Conservation (phyloP, 257 asterid genomes). For the Solanum lycopersicoides region DNA sequence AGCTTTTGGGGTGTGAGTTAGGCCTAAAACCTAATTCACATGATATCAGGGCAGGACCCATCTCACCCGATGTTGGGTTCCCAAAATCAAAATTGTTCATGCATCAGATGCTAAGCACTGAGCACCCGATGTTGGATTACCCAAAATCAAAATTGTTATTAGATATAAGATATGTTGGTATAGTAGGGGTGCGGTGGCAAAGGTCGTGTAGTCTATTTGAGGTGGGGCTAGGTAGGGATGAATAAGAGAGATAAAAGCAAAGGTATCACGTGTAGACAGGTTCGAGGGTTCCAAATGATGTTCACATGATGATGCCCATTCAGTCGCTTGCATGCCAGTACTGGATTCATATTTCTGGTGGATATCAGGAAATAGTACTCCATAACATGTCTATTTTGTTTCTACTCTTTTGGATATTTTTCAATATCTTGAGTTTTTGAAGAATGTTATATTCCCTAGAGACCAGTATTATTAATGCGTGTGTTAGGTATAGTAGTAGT, state of each 20-base stretch:
- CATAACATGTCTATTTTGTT: conserved; percentile 20
- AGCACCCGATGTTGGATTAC: too few relatives aligned
- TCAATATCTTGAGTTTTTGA: background rate
- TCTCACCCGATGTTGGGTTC: too few relatives aligned
- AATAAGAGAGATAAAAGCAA: background rate
- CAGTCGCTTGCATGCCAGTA: conserved; percentile 59
- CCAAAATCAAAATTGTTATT: too few relatives aligned
- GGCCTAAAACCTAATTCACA: too few relatives aligned
- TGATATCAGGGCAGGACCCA: too few relatives aligned
- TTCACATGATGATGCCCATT: conserved; percentile 29
- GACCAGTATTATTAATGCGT: background rate
- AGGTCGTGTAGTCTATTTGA: conserved; percentile 18
- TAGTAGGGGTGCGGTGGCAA: background rate
- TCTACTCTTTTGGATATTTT: background rate
- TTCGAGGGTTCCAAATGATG: background rate
- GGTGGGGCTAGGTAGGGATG: background rate
- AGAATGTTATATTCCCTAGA: conserved; percentile 6
- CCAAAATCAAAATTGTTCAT: too few relatives aligned
- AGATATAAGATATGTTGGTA: background rate
- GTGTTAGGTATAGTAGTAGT: background rate
- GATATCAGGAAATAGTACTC: conserved; percentile 11
- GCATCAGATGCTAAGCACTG: too few relatives aligned
- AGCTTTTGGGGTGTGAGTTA: too few relatives aligned
- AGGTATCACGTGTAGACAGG: conserved; percentile 29
- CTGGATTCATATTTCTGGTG: conserved; percentile 9